These are phyloP conservation scores for Erucastrum elatum DNA, from an alignment of 345 rosid genomes.

Conservation along the genomic window DNA sequence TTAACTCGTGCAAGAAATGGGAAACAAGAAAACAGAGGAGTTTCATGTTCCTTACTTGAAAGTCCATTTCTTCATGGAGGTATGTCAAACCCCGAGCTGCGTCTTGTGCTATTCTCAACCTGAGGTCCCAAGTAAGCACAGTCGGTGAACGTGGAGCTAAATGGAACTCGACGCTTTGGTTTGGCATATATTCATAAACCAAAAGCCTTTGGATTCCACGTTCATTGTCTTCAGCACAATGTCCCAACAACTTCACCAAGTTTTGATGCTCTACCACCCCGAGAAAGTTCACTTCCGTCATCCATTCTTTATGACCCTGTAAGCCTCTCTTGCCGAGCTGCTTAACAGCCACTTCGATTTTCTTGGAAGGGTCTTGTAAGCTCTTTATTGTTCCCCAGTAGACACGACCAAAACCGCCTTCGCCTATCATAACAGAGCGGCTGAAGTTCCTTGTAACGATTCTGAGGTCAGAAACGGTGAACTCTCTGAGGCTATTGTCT, in stretches of 20 bases:
- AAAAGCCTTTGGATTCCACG: background rate
- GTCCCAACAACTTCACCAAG: background rate
- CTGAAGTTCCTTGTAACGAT: slow-evolving; percentile 80
- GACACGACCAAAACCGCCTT: slow-evolving; percentile 93
- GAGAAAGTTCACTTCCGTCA: background rate
- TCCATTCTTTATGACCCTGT: background rate
- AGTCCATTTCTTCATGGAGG: background rate
- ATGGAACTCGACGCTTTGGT: background rate
- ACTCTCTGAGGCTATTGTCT: slow-evolving; percentile 63
- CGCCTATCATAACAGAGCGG: slow-evolving; percentile 77
- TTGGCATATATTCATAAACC: background rate
- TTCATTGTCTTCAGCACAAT: background rate
- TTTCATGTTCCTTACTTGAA: background rate
- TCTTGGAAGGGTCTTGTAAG: slow-evolving; percentile 55
- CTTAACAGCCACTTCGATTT: slow-evolving; percentile 81
- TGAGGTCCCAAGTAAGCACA: background rate
- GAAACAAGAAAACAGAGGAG: slow-evolving; percentile 2
- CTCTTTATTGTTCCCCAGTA: slow-evolving; percentile 60
- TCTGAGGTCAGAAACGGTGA: slow-evolving; percentile 72
- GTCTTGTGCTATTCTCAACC: background rate
- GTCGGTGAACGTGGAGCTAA: background rate
- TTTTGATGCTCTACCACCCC: background rate
- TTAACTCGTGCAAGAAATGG: background rate
- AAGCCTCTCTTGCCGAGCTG: slow-evolving; percentile 67
- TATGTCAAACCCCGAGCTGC: background rate